Base-by-base conservation (phyloP, 495 filamentous ascomycete genomes). In the Lineolata rhizophorae region DNA sequence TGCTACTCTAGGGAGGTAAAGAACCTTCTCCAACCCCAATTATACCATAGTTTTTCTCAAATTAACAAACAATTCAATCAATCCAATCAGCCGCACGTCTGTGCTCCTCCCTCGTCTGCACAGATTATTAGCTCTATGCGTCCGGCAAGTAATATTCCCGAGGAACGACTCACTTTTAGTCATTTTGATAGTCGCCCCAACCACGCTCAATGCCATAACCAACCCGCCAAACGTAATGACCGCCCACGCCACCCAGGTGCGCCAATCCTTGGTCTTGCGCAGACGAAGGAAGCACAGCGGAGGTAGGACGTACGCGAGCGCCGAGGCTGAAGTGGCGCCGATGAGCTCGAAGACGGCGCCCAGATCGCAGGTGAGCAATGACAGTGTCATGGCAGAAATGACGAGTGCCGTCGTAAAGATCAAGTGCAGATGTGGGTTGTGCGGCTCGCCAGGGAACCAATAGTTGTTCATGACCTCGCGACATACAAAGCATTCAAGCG, bases 401-500 rank as follows among this genome's bases (percentile, higher is more conserved):
- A 94, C 82, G 30, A 94, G 57, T 9, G 66, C 53, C 1, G 81
- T 77, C 24, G 70, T 84, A 46, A 94, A 77, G 30, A 87, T 67
- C 30, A 95, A 46, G 46, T 97, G 87, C 30, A 83, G 69, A 36
- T 73, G 72, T 43, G 79, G 67, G 45, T 77, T 76, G 51, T 77
- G 83, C 0, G 75, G 75, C 39, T 83, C 72, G 39, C 65, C 54
- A 1, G 73, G 77, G 52, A 81, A 93, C 54, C 71, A 97, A 55
- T 92, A 97, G 29, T 78, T 84, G 20, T 76, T 65, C 76, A 95
- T 91, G 26, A 95, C 87, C 49, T 92, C 84, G 35, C 87, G 70
- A 51, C 90, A 95, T 27, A 97, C 87, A 51, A 97, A 97, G 5
- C 81, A 79, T 56, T 97, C 87, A 22, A 97, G 67, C 2, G 87